phyloP scores from a whole-genome alignment of 768 basidiomycete species.

The Tricholoma flavovirens region DNA sequence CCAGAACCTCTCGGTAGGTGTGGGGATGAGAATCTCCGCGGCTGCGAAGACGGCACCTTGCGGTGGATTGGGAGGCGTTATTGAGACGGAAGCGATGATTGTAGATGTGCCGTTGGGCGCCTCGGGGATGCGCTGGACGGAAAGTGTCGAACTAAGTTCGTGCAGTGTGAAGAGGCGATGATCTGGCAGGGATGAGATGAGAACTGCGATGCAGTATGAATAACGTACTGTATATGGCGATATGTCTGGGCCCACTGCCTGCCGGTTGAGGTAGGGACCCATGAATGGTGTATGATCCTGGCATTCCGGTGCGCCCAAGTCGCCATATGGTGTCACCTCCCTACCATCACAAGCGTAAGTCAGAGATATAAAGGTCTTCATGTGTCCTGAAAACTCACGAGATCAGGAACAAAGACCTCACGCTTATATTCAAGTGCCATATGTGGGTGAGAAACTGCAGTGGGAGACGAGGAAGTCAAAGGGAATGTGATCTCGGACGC shows the following conservation, averaged over 20 bases:
- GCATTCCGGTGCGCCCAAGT: conserved; percentile 35
- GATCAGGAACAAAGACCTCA: conserved; percentile 57
- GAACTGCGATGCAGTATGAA: not conserved
- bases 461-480: conserved; percentile 17
- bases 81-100: conserved; percentile 45
- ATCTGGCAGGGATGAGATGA: conserved; percentile 23
- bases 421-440: conserved; percentile 47
- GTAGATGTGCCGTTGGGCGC: conserved; percentile 45
- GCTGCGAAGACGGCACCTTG: conserved; percentile 42
- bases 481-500: conserved; percentile 52
- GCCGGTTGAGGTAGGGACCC: conserved; percentile 37
- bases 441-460: conserved; percentile 53
- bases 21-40: conserved; percentile 59
- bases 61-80: conserved; percentile 38
- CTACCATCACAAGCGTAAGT: conserved; percentile 20
- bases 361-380: not conserved
- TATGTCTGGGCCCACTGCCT: conserved; percentile 61
- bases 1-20: conserved; percentile 39
- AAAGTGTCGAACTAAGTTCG: conserved; percentile 51
- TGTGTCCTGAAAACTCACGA: conserved; percentile 29
- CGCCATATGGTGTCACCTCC: conserved; percentile 65
- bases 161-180: conserved; percentile 48
- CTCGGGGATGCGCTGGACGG: conserved; percentile 50
- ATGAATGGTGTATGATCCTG: conserved; percentile 45
- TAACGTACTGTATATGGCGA: conserved; percentile 31